A percentile compares a stretch with the other conserved stretches of the same genome.
Conservation (phyloP, 208 protist species). For the Blastocrithidia nonstop region DNA sequence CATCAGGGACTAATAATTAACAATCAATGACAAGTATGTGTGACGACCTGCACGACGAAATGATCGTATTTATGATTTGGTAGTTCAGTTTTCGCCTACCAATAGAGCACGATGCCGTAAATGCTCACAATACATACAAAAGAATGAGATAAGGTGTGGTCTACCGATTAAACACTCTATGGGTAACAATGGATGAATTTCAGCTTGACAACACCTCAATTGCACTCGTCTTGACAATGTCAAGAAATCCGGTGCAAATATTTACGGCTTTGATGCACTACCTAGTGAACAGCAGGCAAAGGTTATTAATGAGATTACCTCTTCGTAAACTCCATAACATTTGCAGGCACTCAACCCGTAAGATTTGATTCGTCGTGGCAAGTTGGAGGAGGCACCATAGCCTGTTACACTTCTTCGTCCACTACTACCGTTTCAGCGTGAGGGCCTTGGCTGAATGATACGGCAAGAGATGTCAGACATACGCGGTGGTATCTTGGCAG, state of each 20-base stretch:
- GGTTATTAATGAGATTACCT: constrained; percentile 44
- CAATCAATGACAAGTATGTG: constrained; percentile 36
- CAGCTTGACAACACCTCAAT: constrained; percentile 73
- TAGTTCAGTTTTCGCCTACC: constrained; percentile 48
- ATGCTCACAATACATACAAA: constrained; percentile 69
- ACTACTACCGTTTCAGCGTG: constrained; percentile 74
- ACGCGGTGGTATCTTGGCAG: constrained; percentile 92
- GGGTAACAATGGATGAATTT: constrained; percentile 79
- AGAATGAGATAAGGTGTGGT: constrained; percentile 64
- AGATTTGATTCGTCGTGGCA: constrained; percentile 45
- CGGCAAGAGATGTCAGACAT: constrained; percentile 47
- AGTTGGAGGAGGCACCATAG: constrained; percentile 26
- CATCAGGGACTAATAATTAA: constrained; percentile 32
- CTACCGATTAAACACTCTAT: constrained; percentile 65
- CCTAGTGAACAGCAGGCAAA: constrained; percentile 21
- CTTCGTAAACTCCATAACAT: constrained; percentile 31
- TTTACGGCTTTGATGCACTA: constrained; percentile 39
- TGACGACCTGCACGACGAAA: constrained; percentile 30
- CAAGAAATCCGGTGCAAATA: constrained; percentile 9
- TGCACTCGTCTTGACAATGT: constrained; percentile 43
- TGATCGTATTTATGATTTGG: constrained; percentile 39
- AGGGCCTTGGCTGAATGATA: constrained; percentile 79
- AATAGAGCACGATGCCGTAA: constrained; percentile 63
- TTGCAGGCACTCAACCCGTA: constrained; percentile 69
- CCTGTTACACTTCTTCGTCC: constrained; percentile 36